Base-by-base conservation (phyloP, 306 rosid genomes). In the Albizia julibrissin region DNA sequence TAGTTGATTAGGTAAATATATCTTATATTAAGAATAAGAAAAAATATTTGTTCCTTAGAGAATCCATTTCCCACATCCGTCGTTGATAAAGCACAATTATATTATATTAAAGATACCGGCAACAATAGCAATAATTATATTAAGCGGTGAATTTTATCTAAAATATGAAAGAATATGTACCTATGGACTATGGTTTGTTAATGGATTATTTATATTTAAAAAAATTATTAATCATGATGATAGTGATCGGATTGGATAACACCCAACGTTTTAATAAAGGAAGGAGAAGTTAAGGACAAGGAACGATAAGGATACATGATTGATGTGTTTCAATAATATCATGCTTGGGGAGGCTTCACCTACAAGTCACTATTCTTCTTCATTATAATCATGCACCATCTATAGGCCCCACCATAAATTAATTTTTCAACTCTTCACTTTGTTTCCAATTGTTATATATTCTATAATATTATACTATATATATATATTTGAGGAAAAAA, bases 131-230 rank as follows among this genome's bases (percentile, higher is more conserved):
- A n/a, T n/a, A n/a, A n/a, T n/a, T n/a, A n/a, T n/a, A n/a, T n/a
- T n/a, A n/a, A 58, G 29, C 1, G 6, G 34, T 26, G 8, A 27
- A 27, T 27, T 27, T 27, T 39, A 39, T 69, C 12, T 39, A 19
- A 26, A 21, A 39, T n/a, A 39, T 14, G 49, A 37, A 79, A 50
- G 69, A 82, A 79, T 82, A 62, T 87, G 81, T 79, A 78, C 80
- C 77, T 50, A 52, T 81, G 78, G 80, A n/a, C n/a, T 74, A 49
- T 43, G 81, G 84, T 72, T 33, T 33, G 4, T 33, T 2, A 40
- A 83, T 34, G 50, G 59, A 31, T 31, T n/a, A 65, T 29, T 26
- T 6, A 19, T 52, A 52, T 16, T 52, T 18, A 19, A 7, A 56
- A 56, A 56, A 7, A 33, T 15, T 3, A 37, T 7, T 4, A 2